These are phyloP conservation scores for Leucosporidium creatinivorum DNA, from an alignment of 768 basidiomycete genomes.

Conservation along the genomic window DNA sequence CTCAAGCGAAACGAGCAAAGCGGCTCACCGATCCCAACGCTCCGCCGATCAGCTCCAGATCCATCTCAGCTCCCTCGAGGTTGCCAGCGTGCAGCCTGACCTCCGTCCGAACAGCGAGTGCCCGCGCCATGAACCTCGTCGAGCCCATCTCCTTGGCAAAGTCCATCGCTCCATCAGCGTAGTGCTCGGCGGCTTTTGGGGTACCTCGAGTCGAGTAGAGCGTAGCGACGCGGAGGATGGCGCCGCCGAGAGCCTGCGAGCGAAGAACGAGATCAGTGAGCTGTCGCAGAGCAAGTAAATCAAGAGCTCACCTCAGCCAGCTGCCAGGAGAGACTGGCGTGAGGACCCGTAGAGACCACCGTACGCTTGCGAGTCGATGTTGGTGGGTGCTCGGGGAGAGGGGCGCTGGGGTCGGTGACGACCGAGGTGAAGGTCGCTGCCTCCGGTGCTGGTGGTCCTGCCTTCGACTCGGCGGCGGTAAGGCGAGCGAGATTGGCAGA, in stretches of 20 bases:
- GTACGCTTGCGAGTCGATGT: conserved; percentile 4
- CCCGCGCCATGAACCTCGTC: conserved; percentile 58
- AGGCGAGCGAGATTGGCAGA: conserved; percentile 37
- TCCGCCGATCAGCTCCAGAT: conserved; percentile 51
- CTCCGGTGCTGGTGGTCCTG: conserved; percentile 15
- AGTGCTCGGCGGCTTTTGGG: conserved; percentile 75
- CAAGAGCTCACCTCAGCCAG: conserved; percentile 50
- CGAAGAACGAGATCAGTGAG: neutral
- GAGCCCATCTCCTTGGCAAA: conserved; percentile 64
- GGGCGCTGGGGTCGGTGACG: conserved; percentile 16
- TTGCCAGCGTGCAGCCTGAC: conserved; percentile 60
- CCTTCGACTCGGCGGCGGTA: conserved; percentile 30
- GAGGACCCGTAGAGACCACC: conserved; percentile 18
- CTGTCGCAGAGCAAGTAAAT: too few species aligned
- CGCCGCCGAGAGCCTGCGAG: conserved; percentile 52
- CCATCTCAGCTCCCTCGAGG: conserved; percentile 53
- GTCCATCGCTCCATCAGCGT: conserved; percentile 66
- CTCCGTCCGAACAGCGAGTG: conserved; percentile 61
- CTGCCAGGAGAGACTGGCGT: conserved; percentile 60
- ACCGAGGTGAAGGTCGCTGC: neutral
- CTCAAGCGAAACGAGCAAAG: conserved; percentile 42
- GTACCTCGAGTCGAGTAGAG: conserved; percentile 69
- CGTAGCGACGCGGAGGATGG: conserved; percentile 58
- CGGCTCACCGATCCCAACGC: conserved; percentile 46
- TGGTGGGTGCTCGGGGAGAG: conserved; percentile 13